These are phyloP conservation scores for Globisporangium megalacanthum DNA, from an alignment of 352 stramenopile genomes.

Conservation along the genomic window DNA sequence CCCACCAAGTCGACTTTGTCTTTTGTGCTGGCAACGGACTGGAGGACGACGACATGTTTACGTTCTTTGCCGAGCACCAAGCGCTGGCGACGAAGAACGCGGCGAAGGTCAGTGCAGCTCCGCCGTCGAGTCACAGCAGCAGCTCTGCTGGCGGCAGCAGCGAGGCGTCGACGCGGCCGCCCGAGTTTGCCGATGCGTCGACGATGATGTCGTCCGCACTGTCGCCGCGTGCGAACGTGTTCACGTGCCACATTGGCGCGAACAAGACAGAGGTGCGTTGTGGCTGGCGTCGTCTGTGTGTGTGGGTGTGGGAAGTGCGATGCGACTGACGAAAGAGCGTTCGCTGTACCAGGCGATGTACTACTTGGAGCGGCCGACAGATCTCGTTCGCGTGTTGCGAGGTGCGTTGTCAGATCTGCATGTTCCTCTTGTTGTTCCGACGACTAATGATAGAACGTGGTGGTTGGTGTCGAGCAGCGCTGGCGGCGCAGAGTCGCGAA, in stretches of 20 bases:
- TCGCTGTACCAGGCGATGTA: slow-evolving; percentile 51
- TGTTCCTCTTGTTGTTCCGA: too few relatives aligned
- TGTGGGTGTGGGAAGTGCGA: neutral
- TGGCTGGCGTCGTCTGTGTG: neutral
- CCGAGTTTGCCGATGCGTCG: slow-evolving; percentile 13
- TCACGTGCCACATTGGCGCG: slow-evolving; percentile 65
- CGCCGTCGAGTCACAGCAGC: slow-evolving; percentile 2
- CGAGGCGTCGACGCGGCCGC: slow-evolving; percentile 2
- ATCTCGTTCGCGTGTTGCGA: slow-evolving; percentile 53
- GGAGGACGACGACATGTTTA: slow-evolving; percentile 88
- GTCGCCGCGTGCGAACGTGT: slow-evolving; percentile 49
- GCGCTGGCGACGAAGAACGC: slow-evolving; percentile 27
- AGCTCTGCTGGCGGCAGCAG: slow-evolving; percentile 8
- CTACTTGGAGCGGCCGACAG: slow-evolving; percentile 49
- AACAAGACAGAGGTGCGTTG: slow-evolving; percentile 62
- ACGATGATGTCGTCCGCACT: slow-evolving; percentile 22
- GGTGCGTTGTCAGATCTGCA: slow-evolving; percentile 20
- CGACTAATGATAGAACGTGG: too few relatives aligned
- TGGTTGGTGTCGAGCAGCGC: slow-evolving; percentile 21
- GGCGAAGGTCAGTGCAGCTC: neutral
- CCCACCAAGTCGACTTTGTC: slow-evolving; percentile 80
- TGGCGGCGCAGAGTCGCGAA: slow-evolving; percentile 56
- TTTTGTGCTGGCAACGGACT: slow-evolving; percentile 85
- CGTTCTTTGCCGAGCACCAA: slow-evolving; percentile 68
- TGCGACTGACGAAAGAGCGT: neutral